Conservation (phyloP, 495 filamentous ascomycete genomes). For the Penicillium macrosclerotiorum region DNA sequence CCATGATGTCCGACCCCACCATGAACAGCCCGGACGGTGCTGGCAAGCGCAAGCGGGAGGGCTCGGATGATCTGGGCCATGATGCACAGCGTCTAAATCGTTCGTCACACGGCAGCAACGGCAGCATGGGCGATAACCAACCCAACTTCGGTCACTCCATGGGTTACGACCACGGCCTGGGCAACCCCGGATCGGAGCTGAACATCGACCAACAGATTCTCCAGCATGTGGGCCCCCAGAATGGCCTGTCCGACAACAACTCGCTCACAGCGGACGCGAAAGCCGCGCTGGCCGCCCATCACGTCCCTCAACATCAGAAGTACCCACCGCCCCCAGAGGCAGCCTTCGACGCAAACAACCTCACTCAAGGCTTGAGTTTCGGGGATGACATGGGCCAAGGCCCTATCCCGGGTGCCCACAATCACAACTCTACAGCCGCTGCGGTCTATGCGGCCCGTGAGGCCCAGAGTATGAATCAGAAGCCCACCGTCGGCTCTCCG, state of each 20-base stretch:
- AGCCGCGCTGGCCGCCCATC: conserved; percentile 46
- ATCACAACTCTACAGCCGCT: conserved; percentile 47
- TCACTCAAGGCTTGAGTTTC: conserved; percentile 41
- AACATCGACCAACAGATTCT: conserved; percentile 51
- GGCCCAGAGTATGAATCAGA: conserved; percentile 51
- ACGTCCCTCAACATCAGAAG: conserved; percentile 45
- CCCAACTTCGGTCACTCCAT: conserved; percentile 42
- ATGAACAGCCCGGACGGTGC: conserved; percentile 39
- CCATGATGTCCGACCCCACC: conserved; percentile 42
- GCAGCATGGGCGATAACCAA: conserved; percentile 41
- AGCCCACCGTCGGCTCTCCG: conserved; percentile 90
- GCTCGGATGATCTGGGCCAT: conserved; percentile 41
- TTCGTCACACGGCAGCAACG: conserved; percentile 47
- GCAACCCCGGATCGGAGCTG: conserved; percentile 35
- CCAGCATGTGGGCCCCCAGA: conserved; percentile 48
- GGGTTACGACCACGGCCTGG: conserved; percentile 42
- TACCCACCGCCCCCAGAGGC: conserved; percentile 40
- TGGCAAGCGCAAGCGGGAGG: conserved; percentile 47
- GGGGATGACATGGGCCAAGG: conserved; percentile 45
- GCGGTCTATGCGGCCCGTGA: conserved; percentile 49
- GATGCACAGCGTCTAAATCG: conserved; percentile 44
- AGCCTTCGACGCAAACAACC: conserved; percentile 42
- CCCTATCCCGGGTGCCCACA: conserved; percentile 35
- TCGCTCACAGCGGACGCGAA: conserved; percentile 47
- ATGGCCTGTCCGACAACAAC: conserved; percentile 48